Percentiles rank a stretch among this genome's conserved stretches.
phyloP scores from a whole-genome alignment of 495 filamentous ascomycete species.

The Lepraria neglecta region DNA sequence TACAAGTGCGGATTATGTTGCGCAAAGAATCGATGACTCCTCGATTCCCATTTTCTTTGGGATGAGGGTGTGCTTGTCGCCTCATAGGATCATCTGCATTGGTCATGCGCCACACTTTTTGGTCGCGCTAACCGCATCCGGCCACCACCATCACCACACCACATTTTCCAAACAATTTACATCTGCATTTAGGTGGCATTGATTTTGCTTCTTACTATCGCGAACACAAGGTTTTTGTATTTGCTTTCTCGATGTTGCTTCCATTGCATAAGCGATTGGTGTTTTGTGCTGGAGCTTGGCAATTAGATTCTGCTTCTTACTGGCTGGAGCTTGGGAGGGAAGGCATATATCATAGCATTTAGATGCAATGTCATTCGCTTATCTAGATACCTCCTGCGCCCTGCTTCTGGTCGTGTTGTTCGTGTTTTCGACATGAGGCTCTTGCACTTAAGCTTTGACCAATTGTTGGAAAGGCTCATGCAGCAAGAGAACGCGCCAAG shows the following conservation, averaged over 20 bases:
- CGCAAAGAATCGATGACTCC: not conserved
- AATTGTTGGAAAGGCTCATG: too few relatives aligned
- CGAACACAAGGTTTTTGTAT: not conserved
- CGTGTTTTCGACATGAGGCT: too few relatives aligned
- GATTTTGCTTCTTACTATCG: not conserved
- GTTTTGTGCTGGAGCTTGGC: not conserved
- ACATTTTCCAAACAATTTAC: not conserved
- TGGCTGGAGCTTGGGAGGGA: not conserved
- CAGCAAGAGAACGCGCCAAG: too few relatives aligned
- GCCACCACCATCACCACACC: not conserved
- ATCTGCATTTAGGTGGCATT: not conserved
- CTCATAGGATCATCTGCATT: not conserved
- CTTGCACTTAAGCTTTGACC: too few relatives aligned
- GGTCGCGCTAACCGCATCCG: not conserved
- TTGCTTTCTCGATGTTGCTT: not conserved
- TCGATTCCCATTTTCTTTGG: not conserved
- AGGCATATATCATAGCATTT: not conserved
- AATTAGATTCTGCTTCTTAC: not conserved
- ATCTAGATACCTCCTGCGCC: not conserved
- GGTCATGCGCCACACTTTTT: conserved; percentile 6
- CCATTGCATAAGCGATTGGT: conserved; percentile 2
- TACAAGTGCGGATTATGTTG: not conserved
- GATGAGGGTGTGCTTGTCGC: not conserved
- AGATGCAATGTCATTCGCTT: not conserved
- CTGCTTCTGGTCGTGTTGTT: not conserved